phyloP scores from a whole-genome alignment of 129 eudicot species.

The Apium graveolens region DNA sequence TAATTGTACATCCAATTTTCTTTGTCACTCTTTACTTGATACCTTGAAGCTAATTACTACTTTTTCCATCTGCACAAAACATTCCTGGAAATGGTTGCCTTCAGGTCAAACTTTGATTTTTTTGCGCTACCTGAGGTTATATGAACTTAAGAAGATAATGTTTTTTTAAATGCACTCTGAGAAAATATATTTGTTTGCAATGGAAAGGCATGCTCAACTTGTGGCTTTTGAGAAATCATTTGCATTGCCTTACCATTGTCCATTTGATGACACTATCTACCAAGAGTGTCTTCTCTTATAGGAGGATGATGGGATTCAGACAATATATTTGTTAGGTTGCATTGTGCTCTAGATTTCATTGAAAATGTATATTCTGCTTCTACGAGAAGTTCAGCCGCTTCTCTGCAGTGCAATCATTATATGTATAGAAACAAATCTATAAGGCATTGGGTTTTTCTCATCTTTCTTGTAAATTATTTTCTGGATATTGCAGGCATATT shows the following conservation, averaged over 20 bases:
- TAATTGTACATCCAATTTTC: too few relatives aligned
- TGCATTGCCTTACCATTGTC: background rate
- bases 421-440: background rate
- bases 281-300: background rate
- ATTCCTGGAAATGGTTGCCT: too few relatives aligned
- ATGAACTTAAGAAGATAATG: too few relatives aligned
- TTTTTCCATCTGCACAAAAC: too few relatives aligned
- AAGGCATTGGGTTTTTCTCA: background rate
- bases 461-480: background rate
- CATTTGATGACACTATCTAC: background rate
- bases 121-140: too few relatives aligned
- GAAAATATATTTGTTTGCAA: too few relatives aligned
- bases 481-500: constrained; percentile 13
- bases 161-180: too few relatives aligned
- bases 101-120: too few relatives aligned
- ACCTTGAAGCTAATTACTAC: too few relatives aligned
- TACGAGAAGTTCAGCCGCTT: background rate
- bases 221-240: too few relatives aligned
- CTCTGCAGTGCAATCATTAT: background rate
- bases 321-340: background rate
- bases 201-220: too few relatives aligned
- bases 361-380: background rate
- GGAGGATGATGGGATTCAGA: background rate
- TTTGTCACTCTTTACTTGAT: too few relatives aligned
- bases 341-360: background rate